Conservation (phyloP, 345 rosid species). For the Melaleuca alternifolia region DNA sequence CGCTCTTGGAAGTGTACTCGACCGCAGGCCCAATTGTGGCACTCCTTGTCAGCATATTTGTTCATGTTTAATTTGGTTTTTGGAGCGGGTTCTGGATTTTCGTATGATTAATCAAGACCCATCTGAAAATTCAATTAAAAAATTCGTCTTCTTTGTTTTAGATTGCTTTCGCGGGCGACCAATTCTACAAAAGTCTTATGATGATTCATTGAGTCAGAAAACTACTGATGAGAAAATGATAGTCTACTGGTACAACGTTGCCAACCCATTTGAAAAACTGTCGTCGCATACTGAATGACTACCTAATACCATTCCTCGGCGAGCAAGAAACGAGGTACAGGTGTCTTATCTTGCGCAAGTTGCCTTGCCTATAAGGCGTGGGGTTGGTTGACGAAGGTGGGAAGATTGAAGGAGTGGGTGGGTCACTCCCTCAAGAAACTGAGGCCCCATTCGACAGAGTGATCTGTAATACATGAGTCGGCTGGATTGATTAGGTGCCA, state of each 20-base stretch:
- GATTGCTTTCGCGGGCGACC: neutral
- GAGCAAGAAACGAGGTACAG: neutral
- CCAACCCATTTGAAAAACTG: neutral
- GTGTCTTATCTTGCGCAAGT: neutral
- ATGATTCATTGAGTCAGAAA: neutral
- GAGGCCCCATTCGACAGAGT: neutral
- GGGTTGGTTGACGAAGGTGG: too few species aligned
- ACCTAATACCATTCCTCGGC: neutral
- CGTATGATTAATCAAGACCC: neutral
- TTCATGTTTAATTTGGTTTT: neutral
- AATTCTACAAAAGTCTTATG: neutral
- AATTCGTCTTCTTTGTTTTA: neutral
- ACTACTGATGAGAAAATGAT: neutral
- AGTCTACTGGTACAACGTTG: neutral
- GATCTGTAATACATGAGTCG: neutral
- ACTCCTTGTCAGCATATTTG: neutral
- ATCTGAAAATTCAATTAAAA: neutral
- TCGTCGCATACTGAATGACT: neutral
- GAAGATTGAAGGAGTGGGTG: neutral
- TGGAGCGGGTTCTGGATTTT: neutral
- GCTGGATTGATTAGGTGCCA: neutral
- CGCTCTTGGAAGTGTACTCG: neutral
- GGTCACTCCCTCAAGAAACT: neutral
- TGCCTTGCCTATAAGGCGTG: neutral
- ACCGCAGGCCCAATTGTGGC: accelerated